These are phyloP conservation scores for Micractinium sp. DNA, from an alignment of 139 green algal genomes.

Conservation along the genomic window DNA sequence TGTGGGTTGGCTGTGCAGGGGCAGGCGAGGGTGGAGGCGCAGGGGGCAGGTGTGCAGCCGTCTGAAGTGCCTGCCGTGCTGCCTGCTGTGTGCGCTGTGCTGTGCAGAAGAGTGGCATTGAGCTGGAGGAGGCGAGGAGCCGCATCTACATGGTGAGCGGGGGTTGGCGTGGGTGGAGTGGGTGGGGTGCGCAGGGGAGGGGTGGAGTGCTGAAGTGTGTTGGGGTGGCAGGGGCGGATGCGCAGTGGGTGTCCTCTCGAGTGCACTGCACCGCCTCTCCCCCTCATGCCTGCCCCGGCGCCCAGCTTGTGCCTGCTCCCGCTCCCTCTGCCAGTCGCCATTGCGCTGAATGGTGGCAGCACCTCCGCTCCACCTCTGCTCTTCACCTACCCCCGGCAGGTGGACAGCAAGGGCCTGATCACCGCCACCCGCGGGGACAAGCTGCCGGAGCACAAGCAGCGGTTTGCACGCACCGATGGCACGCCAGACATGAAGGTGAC, in stretches of 20 bases:
- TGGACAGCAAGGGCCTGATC: constrained; percentile 72
- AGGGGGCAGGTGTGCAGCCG: neutral
- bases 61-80: neutral
- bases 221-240: neutral
- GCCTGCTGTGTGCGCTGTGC: neutral
- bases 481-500: constrained; percentile 45
- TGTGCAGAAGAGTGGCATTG: constrained; percentile 25
- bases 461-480: constrained; percentile 41
- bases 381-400: constrained; percentile 35
- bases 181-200: neutral
- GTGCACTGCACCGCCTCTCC: neutral
- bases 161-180: neutral
- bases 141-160: constrained; percentile 59
- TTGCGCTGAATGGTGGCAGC: too few species aligned
- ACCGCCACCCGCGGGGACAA: constrained; percentile 55
- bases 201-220: constrained; percentile 36
- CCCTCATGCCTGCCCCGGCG: too few species aligned
- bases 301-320: neutral
- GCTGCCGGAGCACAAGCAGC: constrained; percentile 61
- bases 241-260: too few species aligned
- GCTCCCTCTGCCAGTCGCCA: too few species aligned
- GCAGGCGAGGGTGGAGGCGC: too few species aligned
- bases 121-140: constrained; percentile 46
- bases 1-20: too few species aligned
- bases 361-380: too few species aligned